A percentile compares a stretch with the other conserved stretches of the same genome.
Conservation (phyloP, 495 filamentous ascomycete genomes). For the Penicillium coprophilum region DNA sequence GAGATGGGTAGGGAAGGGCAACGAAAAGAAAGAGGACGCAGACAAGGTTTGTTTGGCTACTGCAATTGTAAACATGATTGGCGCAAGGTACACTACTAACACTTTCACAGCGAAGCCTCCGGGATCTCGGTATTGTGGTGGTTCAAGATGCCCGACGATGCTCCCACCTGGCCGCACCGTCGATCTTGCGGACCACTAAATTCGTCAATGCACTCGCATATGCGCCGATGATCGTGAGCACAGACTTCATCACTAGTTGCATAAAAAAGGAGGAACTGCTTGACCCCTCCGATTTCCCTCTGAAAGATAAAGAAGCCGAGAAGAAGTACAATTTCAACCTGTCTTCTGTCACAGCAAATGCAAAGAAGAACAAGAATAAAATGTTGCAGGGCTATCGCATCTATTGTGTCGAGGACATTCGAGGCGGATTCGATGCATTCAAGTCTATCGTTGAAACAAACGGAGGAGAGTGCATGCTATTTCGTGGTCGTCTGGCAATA, state of each 20-base stretch:
- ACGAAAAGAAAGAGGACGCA: slow-evolving; percentile 67
- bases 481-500: slow-evolving; percentile 65
- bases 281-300: slow-evolving; percentile 57
- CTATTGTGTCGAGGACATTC: slow-evolving; percentile 75
- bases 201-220: slow-evolving; percentile 84
- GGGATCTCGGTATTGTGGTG: slow-evolving; percentile 78
- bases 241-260: slow-evolving; percentile 75
- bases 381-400: slow-evolving; percentile 72
- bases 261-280: slow-evolving; percentile 61
- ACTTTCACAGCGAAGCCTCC: slow-evolving; percentile 66
- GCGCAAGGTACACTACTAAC: slow-evolving; percentile 22
- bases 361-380: slow-evolving; percentile 69
- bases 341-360: slow-evolving; percentile 60
- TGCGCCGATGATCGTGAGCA: slow-evolving; percentile 69
- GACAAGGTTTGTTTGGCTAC: slow-evolving; percentile 65
- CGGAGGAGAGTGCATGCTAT: slow-evolving; percentile 78
- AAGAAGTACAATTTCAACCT: slow-evolving; percentile 66
- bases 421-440: slow-evolving; percentile 79
- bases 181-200: slow-evolving; percentile 84
- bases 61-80: slow-evolving; percentile 1
- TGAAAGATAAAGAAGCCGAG: slow-evolving; percentile 72
- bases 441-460: slow-evolving; percentile 82
- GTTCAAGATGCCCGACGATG: slow-evolving; percentile 70
- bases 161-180: slow-evolving; percentile 84
- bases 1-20: slow-evolving; percentile 66